These are phyloP conservation scores for Raddia guianensis DNA, from an alignment of 176 grass and related monocot species.

Conservation along the genomic window DNA sequence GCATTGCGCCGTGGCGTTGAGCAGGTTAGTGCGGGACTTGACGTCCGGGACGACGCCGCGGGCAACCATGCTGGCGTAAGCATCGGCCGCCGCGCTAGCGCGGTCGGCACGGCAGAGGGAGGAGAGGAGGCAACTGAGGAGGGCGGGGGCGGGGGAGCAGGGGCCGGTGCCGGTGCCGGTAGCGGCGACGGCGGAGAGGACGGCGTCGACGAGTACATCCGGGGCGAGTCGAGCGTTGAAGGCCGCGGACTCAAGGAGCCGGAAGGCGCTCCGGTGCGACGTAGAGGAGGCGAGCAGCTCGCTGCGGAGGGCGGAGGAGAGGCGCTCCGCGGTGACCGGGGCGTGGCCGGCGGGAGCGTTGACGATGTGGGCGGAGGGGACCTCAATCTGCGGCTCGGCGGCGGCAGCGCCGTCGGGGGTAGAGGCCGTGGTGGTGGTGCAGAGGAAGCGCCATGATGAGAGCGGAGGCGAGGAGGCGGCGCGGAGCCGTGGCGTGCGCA, in stretches of 20 bases:
- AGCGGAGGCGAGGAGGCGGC: constrained; percentile 25
- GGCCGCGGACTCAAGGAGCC: constrained; percentile 41
- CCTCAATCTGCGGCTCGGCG: background rate
- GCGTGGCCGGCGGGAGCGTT: background rate
- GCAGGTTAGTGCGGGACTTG: constrained; percentile 58
- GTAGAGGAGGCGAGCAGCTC: constrained; percentile 33
- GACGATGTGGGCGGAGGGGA: constrained; percentile 33
- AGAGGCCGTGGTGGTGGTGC: constrained; percentile 9
- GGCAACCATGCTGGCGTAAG: constrained; percentile 51
- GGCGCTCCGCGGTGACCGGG: constrained; percentile 26
- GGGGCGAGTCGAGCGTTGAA: constrained; percentile 7
- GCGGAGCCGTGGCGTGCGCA: constrained; percentile 29
- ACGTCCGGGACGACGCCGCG: constrained; percentile 48
- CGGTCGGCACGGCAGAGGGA: constrained; percentile 33
- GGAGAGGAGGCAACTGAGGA: constrained; percentile 48
- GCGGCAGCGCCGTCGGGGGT: background rate
- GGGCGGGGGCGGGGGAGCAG: background rate
- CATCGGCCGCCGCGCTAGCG: constrained; percentile 32
- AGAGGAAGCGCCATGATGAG: constrained; percentile 33
- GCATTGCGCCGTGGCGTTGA: constrained; percentile 38
- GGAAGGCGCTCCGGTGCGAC: constrained; percentile 31
- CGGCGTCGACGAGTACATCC: constrained; percentile 34
- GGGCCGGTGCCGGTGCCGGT: constrained; percentile 22
- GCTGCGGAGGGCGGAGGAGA: constrained; percentile 42
- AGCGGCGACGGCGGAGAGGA: constrained; percentile 42